Evolutionary conservation across 2,329 filamentous ascomycete genomes (phyloP).

Genomic region (Clarireedia paspali): DNA sequence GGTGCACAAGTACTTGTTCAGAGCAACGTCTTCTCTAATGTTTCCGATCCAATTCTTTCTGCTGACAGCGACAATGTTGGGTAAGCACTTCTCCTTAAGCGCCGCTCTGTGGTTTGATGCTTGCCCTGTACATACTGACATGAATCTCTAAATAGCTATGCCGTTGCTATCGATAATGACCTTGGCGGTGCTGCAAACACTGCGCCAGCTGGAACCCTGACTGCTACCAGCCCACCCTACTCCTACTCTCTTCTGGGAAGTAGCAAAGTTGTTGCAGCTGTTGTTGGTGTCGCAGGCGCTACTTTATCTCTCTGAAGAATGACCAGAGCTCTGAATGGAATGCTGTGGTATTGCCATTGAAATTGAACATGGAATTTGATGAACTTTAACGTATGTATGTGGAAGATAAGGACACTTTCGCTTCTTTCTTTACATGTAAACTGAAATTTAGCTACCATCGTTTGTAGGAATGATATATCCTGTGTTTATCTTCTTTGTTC

Average conservation of each 20-base stretch:
- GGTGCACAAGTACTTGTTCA: constrained; percentile 51
- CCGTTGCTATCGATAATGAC: constrained; percentile 37
- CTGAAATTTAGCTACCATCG: no score
- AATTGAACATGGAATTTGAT: no score
- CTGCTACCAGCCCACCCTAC: constrained; percentile 38
- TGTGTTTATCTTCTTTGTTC: no score
- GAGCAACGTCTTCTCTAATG: constrained; percentile 41
- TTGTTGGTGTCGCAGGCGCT: constrained; percentile 30
- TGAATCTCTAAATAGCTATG: constrained; percentile 18
- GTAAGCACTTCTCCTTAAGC: neutral
- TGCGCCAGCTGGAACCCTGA: constrained; percentile 43
- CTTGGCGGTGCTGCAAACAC: constrained; percentile 40
- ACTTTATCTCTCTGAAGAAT: constrained; percentile 26
- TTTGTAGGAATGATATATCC: no score
- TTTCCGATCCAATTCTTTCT: constrained; percentile 29
- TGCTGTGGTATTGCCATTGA: neutral
- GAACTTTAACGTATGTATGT: no score
- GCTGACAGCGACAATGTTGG: constrained; percentile 15
- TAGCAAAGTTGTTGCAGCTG: constrained; percentile 35
- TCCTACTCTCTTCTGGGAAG: constrained; percentile 44
- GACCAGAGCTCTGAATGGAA: neutral
- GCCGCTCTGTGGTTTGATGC: neutral
- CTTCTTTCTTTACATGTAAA: no score
- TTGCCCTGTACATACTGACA: neutral
- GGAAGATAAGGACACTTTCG: no score